A percentile compares a stretch with the other conserved stretches of the same genome.
phyloP scores from a whole-genome alignment of 1,284 basidiomycete genomes.

The Austroboletus niveus region DNA sequence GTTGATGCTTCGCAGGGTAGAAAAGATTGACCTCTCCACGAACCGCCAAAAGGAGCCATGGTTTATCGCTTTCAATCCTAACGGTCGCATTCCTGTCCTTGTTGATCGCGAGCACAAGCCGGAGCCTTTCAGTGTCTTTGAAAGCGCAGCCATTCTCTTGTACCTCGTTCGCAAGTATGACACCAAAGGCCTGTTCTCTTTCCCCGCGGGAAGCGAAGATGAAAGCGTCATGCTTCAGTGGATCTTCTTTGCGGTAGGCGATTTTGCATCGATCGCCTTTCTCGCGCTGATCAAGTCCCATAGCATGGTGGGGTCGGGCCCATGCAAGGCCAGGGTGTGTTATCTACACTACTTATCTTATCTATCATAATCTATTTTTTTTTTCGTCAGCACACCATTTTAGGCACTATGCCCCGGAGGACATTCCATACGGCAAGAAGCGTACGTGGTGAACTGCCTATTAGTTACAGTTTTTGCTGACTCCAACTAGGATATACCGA shows the following conservation, averaged over 20 bases:
- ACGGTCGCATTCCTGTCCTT: slow-evolving; percentile 60
- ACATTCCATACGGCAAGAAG: slow-evolving; percentile 39
- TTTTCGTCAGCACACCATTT: slow-evolving; percentile 36
- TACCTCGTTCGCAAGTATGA: slow-evolving; percentile 58
- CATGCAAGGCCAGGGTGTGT: slow-evolving; percentile 45
- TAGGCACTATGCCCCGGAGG: slow-evolving; percentile 36
- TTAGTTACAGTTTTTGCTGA: background rate
- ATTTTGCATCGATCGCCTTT: background rate
- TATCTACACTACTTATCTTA: background rate
- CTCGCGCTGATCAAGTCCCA: background rate
- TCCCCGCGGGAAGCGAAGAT: slow-evolving; percentile 40
- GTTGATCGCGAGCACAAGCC: slow-evolving; percentile 40
- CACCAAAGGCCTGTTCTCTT: slow-evolving; percentile 50
- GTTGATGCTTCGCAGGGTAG: slow-evolving; percentile 34
- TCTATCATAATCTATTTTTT: background rate
- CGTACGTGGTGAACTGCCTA: slow-evolving; percentile 16
- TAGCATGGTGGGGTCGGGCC: slow-evolving; percentile 42
- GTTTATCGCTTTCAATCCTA: slow-evolving; percentile 57
- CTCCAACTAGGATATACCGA: slow-evolving; percentile 42
- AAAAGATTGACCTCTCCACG: slow-evolving; percentile 49
- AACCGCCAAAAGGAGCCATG: slow-evolving; percentile 52
- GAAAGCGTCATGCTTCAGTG: slow-evolving; percentile 60
- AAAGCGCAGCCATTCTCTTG: slow-evolving; percentile 57
- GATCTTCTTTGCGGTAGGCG: slow-evolving; percentile 61
- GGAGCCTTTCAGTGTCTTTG: slow-evolving; percentile 52